Conservation (phyloP, 805 yeast genomes). For the Pichia kluyveri region DNA sequence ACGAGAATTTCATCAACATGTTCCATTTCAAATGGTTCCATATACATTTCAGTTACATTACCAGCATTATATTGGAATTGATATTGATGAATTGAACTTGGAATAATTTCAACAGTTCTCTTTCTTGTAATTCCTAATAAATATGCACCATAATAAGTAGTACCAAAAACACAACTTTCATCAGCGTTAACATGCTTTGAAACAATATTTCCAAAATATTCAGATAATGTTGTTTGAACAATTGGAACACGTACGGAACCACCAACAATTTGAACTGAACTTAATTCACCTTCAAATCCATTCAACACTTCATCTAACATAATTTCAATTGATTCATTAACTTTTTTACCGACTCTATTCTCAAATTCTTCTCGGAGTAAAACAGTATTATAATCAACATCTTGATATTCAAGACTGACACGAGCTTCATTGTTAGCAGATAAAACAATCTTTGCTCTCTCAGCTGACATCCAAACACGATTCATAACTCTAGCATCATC, state of each 20-base stretch:
- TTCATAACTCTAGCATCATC: conserved; percentile 50
- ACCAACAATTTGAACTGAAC: conserved; percentile 74
- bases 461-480: conserved; percentile 73
- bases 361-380: conserved; percentile 83
- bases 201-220: conserved; percentile 53
- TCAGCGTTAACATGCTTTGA: conserved; percentile 84
- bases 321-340: conserved; percentile 32
- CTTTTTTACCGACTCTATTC: conserved; percentile 35
- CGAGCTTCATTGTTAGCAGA: conserved; percentile 81
- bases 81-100: conserved; percentile 16
- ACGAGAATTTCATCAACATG: not conserved
- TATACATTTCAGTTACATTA: not conserved
- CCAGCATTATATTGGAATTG: conserved; percentile 26
- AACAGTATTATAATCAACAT: conserved; percentile 58
- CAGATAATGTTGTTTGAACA: conserved; percentile 53
- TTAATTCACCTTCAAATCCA: conserved; percentile 16
- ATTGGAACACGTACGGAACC: conserved; percentile 89
- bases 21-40: not conserved
- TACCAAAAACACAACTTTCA: conserved; percentile 87
- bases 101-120: not conserved
- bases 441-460: conserved; percentile 75
- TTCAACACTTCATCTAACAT: conserved; percentile 50
- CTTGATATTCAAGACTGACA: conserved; percentile 70
- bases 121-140: conserved; percentile 49
- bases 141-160: conserved; percentile 74